Percentiles rank a stretch among this genome's conserved stretches.
These are phyloP conservation scores for Penium margaritaceum DNA, from an alignment of 139 green algal species.

Conservation along the genomic window DNA sequence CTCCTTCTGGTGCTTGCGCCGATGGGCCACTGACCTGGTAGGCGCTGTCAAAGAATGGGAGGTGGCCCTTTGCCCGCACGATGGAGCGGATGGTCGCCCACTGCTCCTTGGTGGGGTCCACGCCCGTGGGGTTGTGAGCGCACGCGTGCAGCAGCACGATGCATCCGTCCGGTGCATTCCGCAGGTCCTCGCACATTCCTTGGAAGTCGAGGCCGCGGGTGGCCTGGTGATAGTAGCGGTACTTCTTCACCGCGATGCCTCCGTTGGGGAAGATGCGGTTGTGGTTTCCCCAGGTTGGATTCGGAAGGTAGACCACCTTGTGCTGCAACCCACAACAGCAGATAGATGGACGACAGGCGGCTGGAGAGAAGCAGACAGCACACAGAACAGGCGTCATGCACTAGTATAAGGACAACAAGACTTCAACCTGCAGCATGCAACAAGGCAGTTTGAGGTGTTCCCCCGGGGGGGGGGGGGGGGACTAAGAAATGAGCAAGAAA, in stretches of 20 bases:
- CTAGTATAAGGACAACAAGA: too few species aligned
- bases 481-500: too few species aligned
- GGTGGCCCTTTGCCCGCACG: conserved; percentile 65
- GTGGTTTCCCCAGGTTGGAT: conserved; percentile 61
- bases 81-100: conserved; percentile 63
- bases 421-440: too few species aligned
- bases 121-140: conserved; percentile 86
- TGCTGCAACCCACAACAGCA: not conserved
- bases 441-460: too few species aligned
- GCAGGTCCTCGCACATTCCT: conserved; percentile 37
- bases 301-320: conserved; percentile 19
- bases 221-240: conserved; percentile 77
- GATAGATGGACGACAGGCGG: too few species aligned
- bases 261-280: conserved; percentile 66
- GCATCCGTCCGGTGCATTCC: conserved; percentile 57
- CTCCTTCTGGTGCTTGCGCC: not conserved
- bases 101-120: conserved; percentile 80
- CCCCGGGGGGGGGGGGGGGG: too few species aligned
- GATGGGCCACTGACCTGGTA: conserved; percentile 77
- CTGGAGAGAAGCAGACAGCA: too few species aligned
- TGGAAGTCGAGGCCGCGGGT: conserved; percentile 75
- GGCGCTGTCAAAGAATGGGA: conserved; percentile 86
- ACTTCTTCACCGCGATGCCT: conserved; percentile 41
- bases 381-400: too few species aligned
- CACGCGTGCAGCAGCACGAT: conserved; percentile 85